Evolutionary conservation across 2,329 filamentous ascomycete genomes (phyloP).

Genomic region (Stachybotrys chlorohalonatus): DNA sequence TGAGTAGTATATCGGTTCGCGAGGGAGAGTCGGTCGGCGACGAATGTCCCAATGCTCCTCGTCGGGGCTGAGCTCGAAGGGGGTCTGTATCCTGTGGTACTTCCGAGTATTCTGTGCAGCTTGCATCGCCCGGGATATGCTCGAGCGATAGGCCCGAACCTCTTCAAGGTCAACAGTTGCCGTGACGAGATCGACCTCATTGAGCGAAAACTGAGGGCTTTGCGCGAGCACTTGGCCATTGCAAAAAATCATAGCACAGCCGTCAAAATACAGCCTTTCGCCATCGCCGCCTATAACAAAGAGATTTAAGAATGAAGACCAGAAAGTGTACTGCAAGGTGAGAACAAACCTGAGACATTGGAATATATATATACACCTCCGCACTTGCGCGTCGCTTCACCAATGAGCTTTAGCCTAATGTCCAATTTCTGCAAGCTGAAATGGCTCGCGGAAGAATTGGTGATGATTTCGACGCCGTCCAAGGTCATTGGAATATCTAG

Average conservation of each 20-base stretch:
- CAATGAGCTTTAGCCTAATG: not conserved
- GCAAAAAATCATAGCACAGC: constrained; percentile 53
- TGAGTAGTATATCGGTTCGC: not conserved
- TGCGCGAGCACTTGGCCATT: constrained; percentile 57
- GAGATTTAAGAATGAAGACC: too few species aligned
- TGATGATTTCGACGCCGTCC: constrained; percentile 62
- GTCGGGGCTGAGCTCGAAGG: constrained; percentile 5
- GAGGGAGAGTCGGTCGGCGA: too few species aligned
- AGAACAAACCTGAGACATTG: constrained; percentile 38
- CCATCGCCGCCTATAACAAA: not conserved
- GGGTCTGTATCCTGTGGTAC: constrained; percentile 18
- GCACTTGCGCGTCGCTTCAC: constrained; percentile 26
- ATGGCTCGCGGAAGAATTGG: constrained; percentile 36
- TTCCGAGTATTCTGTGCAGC: constrained; percentile 30
- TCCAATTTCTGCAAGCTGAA: not conserved
- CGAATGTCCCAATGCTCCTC: too few species aligned
- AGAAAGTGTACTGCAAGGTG: constrained; percentile 37
- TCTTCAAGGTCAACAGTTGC: constrained; percentile 65
- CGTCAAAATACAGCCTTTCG: constrained; percentile 25
- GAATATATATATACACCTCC: constrained; percentile 47
- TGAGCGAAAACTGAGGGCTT: constrained; percentile 51
- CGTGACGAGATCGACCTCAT: constrained; percentile 57
- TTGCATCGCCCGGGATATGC: constrained; percentile 48
- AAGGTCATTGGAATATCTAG: constrained; percentile 6
- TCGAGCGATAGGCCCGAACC: constrained; percentile 51